phyloP scores from a whole-genome alignment of 2,329 filamentous ascomycete genomes.

The Trichophyton schoenleinii region DNA sequence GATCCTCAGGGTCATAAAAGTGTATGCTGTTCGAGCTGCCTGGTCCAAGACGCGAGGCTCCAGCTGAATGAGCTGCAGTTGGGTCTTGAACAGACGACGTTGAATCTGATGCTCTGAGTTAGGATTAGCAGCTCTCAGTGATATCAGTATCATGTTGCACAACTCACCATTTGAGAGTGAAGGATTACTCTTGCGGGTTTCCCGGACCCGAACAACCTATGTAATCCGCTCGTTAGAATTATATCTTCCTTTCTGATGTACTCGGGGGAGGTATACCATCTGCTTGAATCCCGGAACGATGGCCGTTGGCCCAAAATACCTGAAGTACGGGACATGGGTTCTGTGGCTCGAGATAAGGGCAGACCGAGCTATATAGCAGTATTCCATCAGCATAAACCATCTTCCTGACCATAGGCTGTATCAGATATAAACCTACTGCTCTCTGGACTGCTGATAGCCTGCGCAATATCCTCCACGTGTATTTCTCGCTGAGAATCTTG shows the following conservation, averaged over 20 bases:
- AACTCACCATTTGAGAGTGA: conserved; percentile 29
- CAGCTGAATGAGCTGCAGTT: conserved; percentile 16
- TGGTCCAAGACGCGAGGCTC: conserved; percentile 16
- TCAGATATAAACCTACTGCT: conserved; percentile 22
- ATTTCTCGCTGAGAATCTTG: background rate
- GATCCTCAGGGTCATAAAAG: conserved; percentile 62
- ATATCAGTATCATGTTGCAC: background rate
- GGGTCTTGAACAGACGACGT: conserved; percentile 26
- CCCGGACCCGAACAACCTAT: conserved; percentile 44
- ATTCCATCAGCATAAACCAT: background rate
- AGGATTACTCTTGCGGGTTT: conserved; percentile 33
- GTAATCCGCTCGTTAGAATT: background rate
- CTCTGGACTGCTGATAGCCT: conserved; percentile 21
- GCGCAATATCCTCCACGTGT: conserved; percentile 3
- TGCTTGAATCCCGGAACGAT: conserved; percentile 88
- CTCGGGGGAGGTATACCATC: conserved; percentile 47
- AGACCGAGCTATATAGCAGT: conserved; percentile 21
- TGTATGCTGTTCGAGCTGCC: conserved; percentile 41
- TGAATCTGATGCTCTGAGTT: conserved; percentile 20
- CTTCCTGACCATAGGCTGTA: background rate
- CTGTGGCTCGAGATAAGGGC: conserved; percentile 26
- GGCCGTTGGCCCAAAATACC: conserved; percentile 81
- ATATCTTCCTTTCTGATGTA: conserved; percentile 1
- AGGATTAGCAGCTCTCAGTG: background rate
- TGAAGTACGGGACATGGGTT: conserved; percentile 63